Base-by-base conservation (phyloP, 495 filamentous ascomycete species). In the Podospora australis region DNA sequence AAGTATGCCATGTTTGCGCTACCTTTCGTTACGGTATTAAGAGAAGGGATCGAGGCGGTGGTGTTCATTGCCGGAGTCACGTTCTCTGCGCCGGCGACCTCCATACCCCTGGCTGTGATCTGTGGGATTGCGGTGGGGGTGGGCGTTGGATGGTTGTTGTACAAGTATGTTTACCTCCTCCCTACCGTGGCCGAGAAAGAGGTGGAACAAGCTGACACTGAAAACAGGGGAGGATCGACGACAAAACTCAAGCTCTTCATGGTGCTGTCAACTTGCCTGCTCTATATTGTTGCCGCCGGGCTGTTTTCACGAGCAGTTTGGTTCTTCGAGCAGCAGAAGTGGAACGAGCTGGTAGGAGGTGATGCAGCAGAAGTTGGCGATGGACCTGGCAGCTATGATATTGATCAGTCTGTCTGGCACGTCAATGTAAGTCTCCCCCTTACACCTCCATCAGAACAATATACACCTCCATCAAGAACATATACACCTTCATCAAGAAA, bases 321-420 rank as follows among this genome's bases (percentile, higher is more conserved):
- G 85, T 78, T 72, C 49, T 78, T 92, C 35, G 74, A 92, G 55
- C 70, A 66, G 53, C 68, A 80, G 34, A 28, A 74, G 44, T 91
- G 85, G 85, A 82, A 80, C 50, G 71, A 78, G 10, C 14, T 73
- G 7, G 70, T 85, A 32, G 88, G 89, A 13, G 78, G 81, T 8
- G 90, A 95, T 64, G 80, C 79, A 2, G 72, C 78, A 0, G 90
- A 94, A 61, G 70, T 77, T 1, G 90, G 90, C 2, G 62, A 77
- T 8, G 90, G 90, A 0, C 76, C 90, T 0, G 90, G 90, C 3
- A 92, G 87, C 0, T 96, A 96, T 66, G 82, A 96, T 60, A 91
- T 95, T 53, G 71, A 74, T 22, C 68, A 81, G 53, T 90, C 80
- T 39, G 88, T 96, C 2, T 96, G 90, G 90, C 90, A 96, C 59